phyloP scores from a whole-genome alignment of 805 yeast genomes.

The Saccharomycopsis amapae region DNA sequence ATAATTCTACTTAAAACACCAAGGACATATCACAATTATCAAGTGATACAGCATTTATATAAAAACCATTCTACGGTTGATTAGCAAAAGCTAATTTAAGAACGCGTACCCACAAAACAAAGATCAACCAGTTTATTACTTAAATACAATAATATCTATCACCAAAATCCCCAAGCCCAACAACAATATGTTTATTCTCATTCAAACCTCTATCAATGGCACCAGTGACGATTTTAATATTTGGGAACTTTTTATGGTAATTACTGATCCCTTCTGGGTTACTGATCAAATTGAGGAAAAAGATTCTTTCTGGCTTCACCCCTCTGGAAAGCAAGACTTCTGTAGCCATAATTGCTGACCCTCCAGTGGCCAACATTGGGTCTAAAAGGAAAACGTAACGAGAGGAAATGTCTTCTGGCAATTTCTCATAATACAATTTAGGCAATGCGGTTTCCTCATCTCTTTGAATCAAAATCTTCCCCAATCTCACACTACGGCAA shows the following conservation, averaged over 20 bases:
- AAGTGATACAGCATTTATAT: too few relatives aligned
- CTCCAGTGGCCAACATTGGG: conserved; percentile 99
- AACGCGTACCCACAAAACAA: background rate
- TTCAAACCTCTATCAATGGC: conserved; percentile 84
- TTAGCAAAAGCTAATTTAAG: background rate
- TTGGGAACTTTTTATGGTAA: conserved; percentile 74
- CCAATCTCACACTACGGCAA: conserved; percentile 92
- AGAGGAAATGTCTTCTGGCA: conserved; percentile 85
- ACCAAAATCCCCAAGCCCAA: conserved; percentile 98
- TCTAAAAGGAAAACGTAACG: conserved; percentile 88
- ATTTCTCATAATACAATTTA: conserved; percentile 83
- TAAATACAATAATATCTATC: conserved; percentile 91
- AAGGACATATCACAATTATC: too few relatives aligned
- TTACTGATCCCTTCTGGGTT: conserved; percentile 89
- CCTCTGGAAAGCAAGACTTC: conserved; percentile 85
- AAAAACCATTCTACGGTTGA: background rate
- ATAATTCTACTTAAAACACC: too few relatives aligned
- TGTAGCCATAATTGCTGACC: conserved; percentile 95
- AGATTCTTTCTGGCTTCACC: conserved; percentile 78
- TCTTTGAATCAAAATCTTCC: conserved; percentile 93
- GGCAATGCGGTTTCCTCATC: conserved; percentile 97
- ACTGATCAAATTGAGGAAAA: conserved; percentile 85
- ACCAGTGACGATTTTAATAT: conserved; percentile 86
- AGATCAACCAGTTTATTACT: background rate
- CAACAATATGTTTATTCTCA: conserved; percentile 77